Percentiles rank a stretch among this genome's conserved stretches.
phyloP scores from a whole-genome alignment of 768 basidiomycete genomes.

The Amanita fuliginea region DNA sequence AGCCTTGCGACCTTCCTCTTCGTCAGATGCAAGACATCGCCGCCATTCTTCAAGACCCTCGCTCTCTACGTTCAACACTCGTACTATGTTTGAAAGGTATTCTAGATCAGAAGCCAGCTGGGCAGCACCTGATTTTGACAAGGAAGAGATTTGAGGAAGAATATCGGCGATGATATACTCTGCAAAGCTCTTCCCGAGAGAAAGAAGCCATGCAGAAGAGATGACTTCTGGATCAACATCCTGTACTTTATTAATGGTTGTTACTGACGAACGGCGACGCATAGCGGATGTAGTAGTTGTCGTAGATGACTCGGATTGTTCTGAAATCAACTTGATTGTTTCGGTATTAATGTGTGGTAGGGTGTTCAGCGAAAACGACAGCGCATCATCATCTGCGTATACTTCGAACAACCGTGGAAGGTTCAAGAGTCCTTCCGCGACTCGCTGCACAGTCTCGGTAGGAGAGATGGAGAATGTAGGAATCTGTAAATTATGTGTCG shows the following conservation, averaged over 20 bases:
- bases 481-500: conserved; percentile 46
- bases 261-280: conserved; percentile 30
- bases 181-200: conserved; percentile 75
- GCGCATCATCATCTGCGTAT: conserved; percentile 84
- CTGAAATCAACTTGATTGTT: conserved; percentile 33
- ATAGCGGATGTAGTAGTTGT: conserved; percentile 17
- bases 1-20: conserved; percentile 30
- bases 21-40: conserved; percentile 51
- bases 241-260: conserved; percentile 24
- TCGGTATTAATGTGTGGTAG: conserved; percentile 61
- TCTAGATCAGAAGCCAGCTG: conserved; percentile 83
- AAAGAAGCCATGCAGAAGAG: conserved; percentile 85
- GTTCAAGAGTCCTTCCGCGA: conserved; percentile 91
- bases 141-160: conserved; percentile 57
- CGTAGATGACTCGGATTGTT: conserved; percentile 22
- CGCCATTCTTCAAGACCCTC: conserved; percentile 76
- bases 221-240: conserved; percentile 66
- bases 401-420: conserved; percentile 90
- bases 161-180: conserved; percentile 58
- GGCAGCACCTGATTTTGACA: conserved; percentile 60
- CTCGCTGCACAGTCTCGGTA: conserved; percentile 76
- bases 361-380: conserved; percentile 79
- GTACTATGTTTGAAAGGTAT: conserved; percentile 84
- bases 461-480: conserved; percentile 93
- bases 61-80: conserved; percentile 83